Evolutionary conservation across 371 early-diverging fungal genomes (phyloP).

Genomic region (Nematocida ironsii): DNA sequence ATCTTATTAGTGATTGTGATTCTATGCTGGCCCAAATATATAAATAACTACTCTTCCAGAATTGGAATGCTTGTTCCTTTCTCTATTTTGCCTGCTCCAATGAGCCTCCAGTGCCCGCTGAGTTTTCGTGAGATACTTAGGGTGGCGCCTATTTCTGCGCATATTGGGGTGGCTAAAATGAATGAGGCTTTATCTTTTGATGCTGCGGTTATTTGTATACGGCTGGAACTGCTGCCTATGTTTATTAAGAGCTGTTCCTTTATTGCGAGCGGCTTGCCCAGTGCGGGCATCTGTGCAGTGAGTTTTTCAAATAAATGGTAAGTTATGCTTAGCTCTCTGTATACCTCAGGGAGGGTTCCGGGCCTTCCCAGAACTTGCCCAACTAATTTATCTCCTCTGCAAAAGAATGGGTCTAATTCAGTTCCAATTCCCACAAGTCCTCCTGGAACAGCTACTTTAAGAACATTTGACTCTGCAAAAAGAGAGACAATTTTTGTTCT

Average conservation of each 20-base stretch:
- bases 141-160: slow-evolving; percentile 94
- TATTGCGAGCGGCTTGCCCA: slow-evolving; percentile 71
- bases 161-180: slow-evolving; percentile 84
- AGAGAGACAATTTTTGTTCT: slow-evolving; percentile 85
- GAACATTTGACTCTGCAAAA: slow-evolving; percentile 83
- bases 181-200: slow-evolving; percentile 80
- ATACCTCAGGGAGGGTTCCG: slow-evolving; percentile 89
- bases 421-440: slow-evolving; percentile 99
- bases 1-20: slow-evolving; percentile 43
- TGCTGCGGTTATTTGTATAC: slow-evolving; percentile 86
- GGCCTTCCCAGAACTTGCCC: slow-evolving; percentile 95
- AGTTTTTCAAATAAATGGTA: slow-evolving; percentile 91
- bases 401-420: slow-evolving; percentile 91
- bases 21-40: neutral
- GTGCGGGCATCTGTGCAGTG: slow-evolving; percentile 78
- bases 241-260: slow-evolving; percentile 93
- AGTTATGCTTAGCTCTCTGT: slow-evolving; percentile 86
- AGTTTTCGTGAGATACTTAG: slow-evolving; percentile 94
- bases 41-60: slow-evolving; percentile 20
- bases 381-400: slow-evolving; percentile 94
- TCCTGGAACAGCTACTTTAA: slow-evolving; percentile 96
- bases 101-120: slow-evolving; percentile 85
- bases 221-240: slow-evolving; percentile 95
- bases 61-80: slow-evolving; percentile 36
- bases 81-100: slow-evolving; percentile 65